Conservation (phyloP, 2,329 filamentous ascomycete species). For the Pyrenophora seminiperda region DNA sequence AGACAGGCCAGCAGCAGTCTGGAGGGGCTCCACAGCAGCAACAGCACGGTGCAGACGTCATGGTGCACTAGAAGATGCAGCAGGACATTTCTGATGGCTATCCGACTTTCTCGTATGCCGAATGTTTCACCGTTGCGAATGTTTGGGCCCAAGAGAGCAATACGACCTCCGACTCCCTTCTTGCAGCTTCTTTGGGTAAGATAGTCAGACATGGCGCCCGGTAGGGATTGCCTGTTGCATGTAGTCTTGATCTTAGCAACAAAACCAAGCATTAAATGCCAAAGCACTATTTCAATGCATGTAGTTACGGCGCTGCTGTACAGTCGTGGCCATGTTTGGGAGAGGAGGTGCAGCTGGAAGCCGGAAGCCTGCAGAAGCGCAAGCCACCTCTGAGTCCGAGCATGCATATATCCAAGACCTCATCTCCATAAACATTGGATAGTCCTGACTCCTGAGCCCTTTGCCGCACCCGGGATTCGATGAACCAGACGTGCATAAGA, state of each 20-base stretch:
- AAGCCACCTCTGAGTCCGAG: slow-evolving; percentile 22
- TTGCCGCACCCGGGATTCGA: slow-evolving; percentile 12
- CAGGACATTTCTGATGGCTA: background rate
- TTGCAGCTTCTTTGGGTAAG: background rate
- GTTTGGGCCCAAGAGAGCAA: background rate
- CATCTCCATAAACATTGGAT: slow-evolving; percentile 22
- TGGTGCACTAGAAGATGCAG: slow-evolving; percentile 45
- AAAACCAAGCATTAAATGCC: slow-evolving; percentile 1
- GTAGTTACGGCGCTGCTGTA: background rate
- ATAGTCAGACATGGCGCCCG: background rate
- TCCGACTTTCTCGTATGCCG: slow-evolving; percentile 3
- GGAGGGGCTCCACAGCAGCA: slow-evolving; percentile 27
- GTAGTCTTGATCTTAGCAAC: slow-evolving; percentile 6
- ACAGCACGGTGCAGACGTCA: slow-evolving; percentile 43
- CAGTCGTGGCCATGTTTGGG: background rate
- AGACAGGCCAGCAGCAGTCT: slow-evolving; percentile 34
- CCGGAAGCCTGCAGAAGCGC: slow-evolving; percentile 8
- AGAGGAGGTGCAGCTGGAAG: slow-evolving; percentile 1
- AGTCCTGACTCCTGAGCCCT: background rate
- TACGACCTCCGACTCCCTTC: no score
- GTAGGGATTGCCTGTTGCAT: background rate
- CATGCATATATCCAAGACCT: slow-evolving; percentile 13
- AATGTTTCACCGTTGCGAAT: slow-evolving; percentile 2
- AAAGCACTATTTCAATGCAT: background rate
- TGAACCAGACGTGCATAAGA: slow-evolving; percentile 19